phyloP scores from a whole-genome alignment of 148 eudicot species.

The Drosera capensis region DNA sequence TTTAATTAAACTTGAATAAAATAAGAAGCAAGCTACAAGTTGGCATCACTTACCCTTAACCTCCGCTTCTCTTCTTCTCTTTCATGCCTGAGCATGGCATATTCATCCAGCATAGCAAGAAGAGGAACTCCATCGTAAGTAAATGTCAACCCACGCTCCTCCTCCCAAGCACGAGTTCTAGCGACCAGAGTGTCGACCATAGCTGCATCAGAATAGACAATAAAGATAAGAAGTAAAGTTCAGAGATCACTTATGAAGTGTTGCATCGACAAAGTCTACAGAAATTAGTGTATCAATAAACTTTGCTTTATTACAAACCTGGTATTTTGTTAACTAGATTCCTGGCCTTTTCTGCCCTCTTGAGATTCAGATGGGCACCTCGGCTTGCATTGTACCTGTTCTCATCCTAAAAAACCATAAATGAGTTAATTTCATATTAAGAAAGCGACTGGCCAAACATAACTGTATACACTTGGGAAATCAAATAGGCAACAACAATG shows the following conservation, averaged over 20 bases:
- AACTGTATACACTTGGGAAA: no score
- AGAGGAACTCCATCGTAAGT: conserved; percentile 95
- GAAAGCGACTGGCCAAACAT: not conserved
- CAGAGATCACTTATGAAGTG: no score
- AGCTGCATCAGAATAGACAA: conserved; percentile 28
- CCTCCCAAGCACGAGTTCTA: conserved; percentile 92
- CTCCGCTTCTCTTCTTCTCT: conserved; percentile 96
- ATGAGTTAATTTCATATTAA: conserved; percentile 3
- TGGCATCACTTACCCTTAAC: conserved; percentile 47
- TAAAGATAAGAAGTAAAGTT: not conserved
- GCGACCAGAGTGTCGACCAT: conserved; percentile 86
- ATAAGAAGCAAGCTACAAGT: no score
- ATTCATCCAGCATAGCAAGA: conserved; percentile 95
- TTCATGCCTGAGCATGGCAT: conserved; percentile 87
- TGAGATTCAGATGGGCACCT: conserved; percentile 82
- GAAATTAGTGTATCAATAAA: not conserved
- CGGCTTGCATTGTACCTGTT: conserved; percentile 70
- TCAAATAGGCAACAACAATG: no score
- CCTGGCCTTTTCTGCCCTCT: conserved; percentile 80
- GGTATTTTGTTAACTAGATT: conserved; percentile 69
- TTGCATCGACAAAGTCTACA: no score
- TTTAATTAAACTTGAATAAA: no score
- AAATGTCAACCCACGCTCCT: conserved; percentile 59
- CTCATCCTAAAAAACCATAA: conserved; percentile 38
- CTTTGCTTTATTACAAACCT: conserved; percentile 20